Evolutionary conservation across 2,329 filamentous ascomycete genomes (phyloP).

Genomic region (Neofusicoccum cordaticola): DNA sequence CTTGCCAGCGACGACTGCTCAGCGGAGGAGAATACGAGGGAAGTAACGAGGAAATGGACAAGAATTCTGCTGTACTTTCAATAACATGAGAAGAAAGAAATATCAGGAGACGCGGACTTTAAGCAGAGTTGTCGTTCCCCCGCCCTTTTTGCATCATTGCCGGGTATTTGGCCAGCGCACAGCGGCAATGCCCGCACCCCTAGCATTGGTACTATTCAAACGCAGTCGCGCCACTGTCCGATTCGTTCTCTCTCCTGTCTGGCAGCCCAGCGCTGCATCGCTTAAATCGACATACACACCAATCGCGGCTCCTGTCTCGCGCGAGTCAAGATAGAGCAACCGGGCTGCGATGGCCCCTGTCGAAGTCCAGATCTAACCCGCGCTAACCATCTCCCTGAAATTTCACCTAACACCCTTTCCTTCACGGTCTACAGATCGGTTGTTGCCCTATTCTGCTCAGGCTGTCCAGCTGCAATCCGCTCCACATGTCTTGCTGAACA

Average conservation of each 20-base stretch:
- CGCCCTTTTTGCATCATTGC: not conserved
- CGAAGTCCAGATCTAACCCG: not conserved
- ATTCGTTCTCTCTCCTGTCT: not conserved
- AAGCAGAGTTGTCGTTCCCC: not conserved
- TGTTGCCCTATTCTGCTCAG: not conserved
- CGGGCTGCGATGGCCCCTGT: not conserved
- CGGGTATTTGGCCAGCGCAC: not conserved
- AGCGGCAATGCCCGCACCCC: not conserved
- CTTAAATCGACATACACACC: not conserved
- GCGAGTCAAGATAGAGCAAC: not conserved
- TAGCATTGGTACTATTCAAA: not conserved
- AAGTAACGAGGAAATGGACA: too few species aligned
- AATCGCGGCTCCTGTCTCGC: not conserved
- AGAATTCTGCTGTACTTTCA: too few species aligned
- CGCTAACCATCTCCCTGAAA: not conserved
- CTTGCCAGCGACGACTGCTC: not conserved
- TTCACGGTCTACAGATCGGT: not conserved
- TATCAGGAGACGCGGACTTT: not conserved
- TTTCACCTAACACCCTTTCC: not conserved
- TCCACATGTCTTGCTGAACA: not conserved
- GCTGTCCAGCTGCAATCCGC: not conserved
- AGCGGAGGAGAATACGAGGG: too few species aligned
- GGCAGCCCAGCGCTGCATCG: not conserved
- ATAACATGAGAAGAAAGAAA: not conserved
- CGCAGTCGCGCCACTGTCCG: not conserved